These are phyloP conservation scores for Trichothecium sympodiale DNA, from an alignment of 2,329 filamentous ascomycete genomes.

Conservation along the genomic window DNA sequence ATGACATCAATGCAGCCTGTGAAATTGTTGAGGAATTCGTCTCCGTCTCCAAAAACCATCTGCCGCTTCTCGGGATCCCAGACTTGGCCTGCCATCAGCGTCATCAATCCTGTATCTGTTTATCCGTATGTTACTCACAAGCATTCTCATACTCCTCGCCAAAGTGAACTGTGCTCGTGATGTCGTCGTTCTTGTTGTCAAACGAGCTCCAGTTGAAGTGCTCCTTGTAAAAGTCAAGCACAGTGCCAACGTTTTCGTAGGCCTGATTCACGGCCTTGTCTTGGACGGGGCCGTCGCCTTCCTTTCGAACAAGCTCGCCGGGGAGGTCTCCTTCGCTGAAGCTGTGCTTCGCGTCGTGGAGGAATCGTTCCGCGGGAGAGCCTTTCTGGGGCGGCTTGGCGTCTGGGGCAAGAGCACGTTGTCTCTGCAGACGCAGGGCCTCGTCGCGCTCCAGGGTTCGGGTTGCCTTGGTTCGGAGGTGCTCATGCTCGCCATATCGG, in stretches of 20 bases:
- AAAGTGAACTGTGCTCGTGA: constrained; percentile 43
- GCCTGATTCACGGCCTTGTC: constrained; percentile 36
- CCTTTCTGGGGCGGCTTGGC: constrained; percentile 6
- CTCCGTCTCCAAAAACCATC: constrained; percentile 47
- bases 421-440: constrained; percentile 11
- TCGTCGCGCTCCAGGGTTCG: constrained; percentile 27
- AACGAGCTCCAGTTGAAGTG: constrained; percentile 39
- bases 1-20: constrained; percentile 43
- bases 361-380: constrained; percentile 15
- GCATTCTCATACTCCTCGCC: constrained; percentile 39
- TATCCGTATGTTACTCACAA: constrained; percentile 19
- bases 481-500: constrained; percentile 21
- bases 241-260: constrained; percentile 37
- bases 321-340: constrained; percentile 26
- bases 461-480: constrained; percentile 23
- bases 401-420: constrained; percentile 10
- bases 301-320: constrained; percentile 28
- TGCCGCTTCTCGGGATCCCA: constrained; percentile 37
- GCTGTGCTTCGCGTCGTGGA: constrained; percentile 31
- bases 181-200: constrained; percentile 36
- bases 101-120: no score
- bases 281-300: constrained; percentile 26
- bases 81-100: constrained; percentile 16
- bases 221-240: constrained; percentile 37
- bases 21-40: constrained; percentile 39